A percentile compares a stretch with the other conserved stretches of the same genome.
Evolutionary conservation across 495 filamentous ascomycete genomes (phyloP).

Genomic region (Penicillium maclennaniae): DNA sequence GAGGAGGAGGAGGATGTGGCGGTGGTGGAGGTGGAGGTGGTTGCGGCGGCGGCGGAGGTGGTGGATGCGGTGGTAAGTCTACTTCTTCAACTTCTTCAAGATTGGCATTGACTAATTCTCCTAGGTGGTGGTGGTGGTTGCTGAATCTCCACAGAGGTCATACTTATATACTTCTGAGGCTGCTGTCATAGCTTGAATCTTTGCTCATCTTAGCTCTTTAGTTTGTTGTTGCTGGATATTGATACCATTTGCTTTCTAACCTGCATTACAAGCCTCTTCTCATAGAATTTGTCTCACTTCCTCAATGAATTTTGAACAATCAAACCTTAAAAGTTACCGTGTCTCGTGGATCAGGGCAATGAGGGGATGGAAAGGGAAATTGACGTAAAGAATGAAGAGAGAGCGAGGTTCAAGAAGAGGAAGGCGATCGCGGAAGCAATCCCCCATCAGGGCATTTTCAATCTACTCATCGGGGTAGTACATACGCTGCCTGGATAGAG

Average conservation of each 20-base stretch:
- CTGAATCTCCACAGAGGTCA: neutral
- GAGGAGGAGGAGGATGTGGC: constrained; percentile 19
- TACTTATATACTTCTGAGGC: neutral
- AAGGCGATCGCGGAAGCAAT: neutral
- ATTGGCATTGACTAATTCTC: neutral
- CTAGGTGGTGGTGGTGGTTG: constrained; percentile 7
- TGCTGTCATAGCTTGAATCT: neutral
- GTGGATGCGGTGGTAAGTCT: constrained; percentile 7
- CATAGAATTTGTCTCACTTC: neutral
- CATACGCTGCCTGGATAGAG: neutral
- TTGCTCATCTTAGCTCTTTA: neutral
- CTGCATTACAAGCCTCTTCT: neutral
- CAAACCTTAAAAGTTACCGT: neutral
- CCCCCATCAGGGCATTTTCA: neutral
- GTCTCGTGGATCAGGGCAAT: neutral
- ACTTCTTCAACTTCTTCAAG: neutral
- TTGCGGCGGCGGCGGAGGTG: constrained; percentile 13
- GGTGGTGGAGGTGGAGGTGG: constrained; percentile 14
- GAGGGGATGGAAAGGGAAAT: too few species aligned
- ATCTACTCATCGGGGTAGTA: neutral
- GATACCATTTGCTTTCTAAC: neutral
- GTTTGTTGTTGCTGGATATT: neutral
- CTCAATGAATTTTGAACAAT: neutral
- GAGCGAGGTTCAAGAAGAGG: neutral
- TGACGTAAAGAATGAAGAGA: too few species aligned